Conservation (phyloP, 345 rosid genomes). For the Gynandropsis gynandra region DNA sequence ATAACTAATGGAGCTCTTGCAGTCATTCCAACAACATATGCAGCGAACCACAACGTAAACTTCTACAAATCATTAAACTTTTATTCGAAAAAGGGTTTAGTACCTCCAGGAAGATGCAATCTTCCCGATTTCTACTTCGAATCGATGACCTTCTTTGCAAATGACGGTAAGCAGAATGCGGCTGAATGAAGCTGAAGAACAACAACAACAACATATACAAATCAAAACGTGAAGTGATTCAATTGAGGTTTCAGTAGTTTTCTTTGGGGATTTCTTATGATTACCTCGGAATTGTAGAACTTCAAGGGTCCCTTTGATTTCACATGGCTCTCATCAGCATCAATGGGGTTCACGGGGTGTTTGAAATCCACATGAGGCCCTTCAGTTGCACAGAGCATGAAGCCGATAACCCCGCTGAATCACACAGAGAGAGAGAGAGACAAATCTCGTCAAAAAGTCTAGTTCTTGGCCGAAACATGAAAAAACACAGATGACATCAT, state of each 20-base stretch:
- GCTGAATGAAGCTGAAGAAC: slow-evolving; percentile 79
- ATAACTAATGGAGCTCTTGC: slow-evolving; percentile 11
- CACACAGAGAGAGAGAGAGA: no score
- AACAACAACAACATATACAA: not conserved
- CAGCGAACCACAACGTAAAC: slow-evolving; percentile 7
- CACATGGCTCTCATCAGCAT: slow-evolving; percentile 30
- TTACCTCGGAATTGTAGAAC: slow-evolving; percentile 82
- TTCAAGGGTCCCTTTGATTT: slow-evolving; percentile 50
- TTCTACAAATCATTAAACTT: slow-evolving; percentile 16
- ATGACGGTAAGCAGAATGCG: slow-evolving; percentile 87
- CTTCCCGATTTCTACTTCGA: slow-evolving; percentile 31
- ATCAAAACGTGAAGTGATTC: not conserved
- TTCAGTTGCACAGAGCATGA: slow-evolving; percentile 94
- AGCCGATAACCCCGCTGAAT: slow-evolving; percentile 90
- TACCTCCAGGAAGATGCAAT: slow-evolving; percentile 5
- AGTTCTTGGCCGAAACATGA: not conserved
- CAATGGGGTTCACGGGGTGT: slow-evolving; percentile 69
- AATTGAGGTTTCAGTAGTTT: not conserved
- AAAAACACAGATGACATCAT: not conserved
- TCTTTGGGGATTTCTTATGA: no score
- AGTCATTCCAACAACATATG: slow-evolving; percentile 9
- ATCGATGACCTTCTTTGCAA: slow-evolving; percentile 84
- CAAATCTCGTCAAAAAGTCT: not conserved
- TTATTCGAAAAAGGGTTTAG: slow-evolving; percentile 17
- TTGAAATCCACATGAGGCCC: slow-evolving; percentile 88